Evolutionary conservation across 2,329 filamentous ascomycete species (phyloP), one percentile per base, ranked within the genome.

Genomic region (Penicillium sclerotigenum): DNA sequence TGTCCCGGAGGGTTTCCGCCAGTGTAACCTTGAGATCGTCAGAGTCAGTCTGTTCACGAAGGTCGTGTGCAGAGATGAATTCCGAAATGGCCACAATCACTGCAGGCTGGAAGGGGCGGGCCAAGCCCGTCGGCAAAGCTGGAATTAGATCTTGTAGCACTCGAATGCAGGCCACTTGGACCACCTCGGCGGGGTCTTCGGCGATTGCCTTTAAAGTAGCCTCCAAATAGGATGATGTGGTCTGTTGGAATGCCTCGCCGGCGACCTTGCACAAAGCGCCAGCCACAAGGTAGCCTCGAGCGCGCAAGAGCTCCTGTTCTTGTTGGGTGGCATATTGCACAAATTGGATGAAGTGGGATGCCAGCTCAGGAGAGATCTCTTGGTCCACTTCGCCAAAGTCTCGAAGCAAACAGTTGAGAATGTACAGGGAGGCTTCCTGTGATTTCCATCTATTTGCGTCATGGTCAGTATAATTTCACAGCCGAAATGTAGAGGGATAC

Each of bases 1-100:
- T 87, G 65, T 91, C 87, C 49, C 91, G 85, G 4, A 97, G 80
- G 0, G 92, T 89, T 74, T 97, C 91, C 6, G 93, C 89, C 31
- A 99, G 80, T 0, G 92, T 93, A 14, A 96, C 90, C 63, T 97
- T 86, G 52, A 97, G 83, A 72, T 99, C 94, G 64, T 97, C 93
- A 11, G 90, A 89, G 60, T 97, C 92, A 52, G 89, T 86, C 46
- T 96, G 82, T 18, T 97, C 92, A 50, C 83, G 84, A 47, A 94
- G 80, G 67, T 97, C 91, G 70, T 93, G 91, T 16, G 83, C 79
- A 42, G 87, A 83, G 63, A 97, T 82, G 74, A 92, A 99, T 34
- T 87, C 80, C 1, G 83, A 83, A 38, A 90, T 79, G 22, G 85
- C 80, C 2, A 77, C 74, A 58, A 88, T 80, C 47, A 88, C 82